These are phyloP conservation scores for Nicotiana undulata DNA, from an alignment of 257 asterid genomes.

Conservation along the genomic window DNA sequence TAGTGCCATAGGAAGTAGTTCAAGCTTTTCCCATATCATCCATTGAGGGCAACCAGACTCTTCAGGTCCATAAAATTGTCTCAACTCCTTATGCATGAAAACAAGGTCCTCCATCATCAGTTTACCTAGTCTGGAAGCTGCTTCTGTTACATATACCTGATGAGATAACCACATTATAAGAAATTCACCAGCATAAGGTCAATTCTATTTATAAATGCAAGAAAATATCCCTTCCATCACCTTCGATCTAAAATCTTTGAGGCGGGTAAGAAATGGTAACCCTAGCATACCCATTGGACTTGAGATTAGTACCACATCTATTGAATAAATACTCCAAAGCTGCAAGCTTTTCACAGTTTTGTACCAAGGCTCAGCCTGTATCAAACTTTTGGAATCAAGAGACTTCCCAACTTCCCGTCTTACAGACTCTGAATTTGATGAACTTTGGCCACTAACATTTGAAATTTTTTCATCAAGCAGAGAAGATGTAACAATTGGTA, in stretches of 20 bases:
- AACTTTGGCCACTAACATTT: conserved; percentile 11
- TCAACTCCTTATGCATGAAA: conserved; percentile 64
- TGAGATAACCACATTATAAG: conserved; percentile 15
- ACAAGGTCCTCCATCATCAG: conserved; percentile 83
- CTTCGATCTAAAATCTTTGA: conserved; percentile 61
- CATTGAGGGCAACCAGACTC: conserved; percentile 47
- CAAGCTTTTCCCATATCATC: conserved; percentile 85
- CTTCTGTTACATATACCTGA: conserved; percentile 86
- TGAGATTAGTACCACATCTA: conserved; percentile 69
- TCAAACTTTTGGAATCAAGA: conserved; percentile 36
- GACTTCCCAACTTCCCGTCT: conserved; percentile 23
- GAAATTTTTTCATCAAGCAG: conserved; percentile 11
- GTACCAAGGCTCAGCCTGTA: conserved; percentile 64
- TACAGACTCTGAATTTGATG: conserved; percentile 14
- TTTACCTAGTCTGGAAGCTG: conserved; percentile 60
- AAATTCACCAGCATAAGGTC: background rate
- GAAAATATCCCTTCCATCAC: conserved; percentile 21
- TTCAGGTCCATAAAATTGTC: conserved; percentile 66
- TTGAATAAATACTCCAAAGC: conserved; percentile 45
- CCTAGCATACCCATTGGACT: conserved; percentile 79
- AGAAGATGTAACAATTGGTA: conserved; percentile 25
- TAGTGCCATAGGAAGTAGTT: conserved; percentile 50
- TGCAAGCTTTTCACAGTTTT: conserved; percentile 50
- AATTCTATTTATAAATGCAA: conserved; percentile 2
- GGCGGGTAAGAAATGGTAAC: conserved; percentile 67